Evolutionary conservation across 2,329 filamentous ascomycete species (phyloP).

Genomic region (Penicillium griseofulvum): DNA sequence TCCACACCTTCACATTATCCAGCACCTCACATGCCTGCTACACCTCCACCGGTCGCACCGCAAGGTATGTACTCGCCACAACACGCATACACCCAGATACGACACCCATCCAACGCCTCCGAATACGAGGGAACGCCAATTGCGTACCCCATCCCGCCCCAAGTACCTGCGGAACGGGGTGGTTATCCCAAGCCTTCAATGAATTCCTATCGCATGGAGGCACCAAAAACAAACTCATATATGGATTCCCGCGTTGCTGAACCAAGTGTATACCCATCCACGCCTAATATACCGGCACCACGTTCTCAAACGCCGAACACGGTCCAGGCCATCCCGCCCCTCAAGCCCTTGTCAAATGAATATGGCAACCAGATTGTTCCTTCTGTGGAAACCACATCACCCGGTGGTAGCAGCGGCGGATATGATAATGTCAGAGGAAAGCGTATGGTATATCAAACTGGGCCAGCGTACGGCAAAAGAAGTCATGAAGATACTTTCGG

Average conservation of each 20-base stretch:
- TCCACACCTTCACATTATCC: slow-evolving; percentile 43
- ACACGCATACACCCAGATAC: slow-evolving; percentile 32
- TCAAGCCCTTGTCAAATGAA: slow-evolving; percentile 36
- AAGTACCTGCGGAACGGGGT: slow-evolving; percentile 20
- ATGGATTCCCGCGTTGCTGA: slow-evolving; percentile 39
- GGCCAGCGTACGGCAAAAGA: slow-evolving; percentile 31
- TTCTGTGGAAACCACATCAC: slow-evolving; percentile 23
- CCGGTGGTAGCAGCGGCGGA: slow-evolving; percentile 17
- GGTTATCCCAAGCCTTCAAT: slow-evolving; percentile 30
- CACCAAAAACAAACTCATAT: slow-evolving; percentile 30
- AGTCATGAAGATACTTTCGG: slow-evolving; percentile 41
- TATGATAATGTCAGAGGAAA: slow-evolving; percentile 27
- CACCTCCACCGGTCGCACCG: slow-evolving; percentile 41
- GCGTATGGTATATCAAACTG: slow-evolving; percentile 34
- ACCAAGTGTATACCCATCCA: slow-evolving; percentile 42
- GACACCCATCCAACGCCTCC: slow-evolving; percentile 32
- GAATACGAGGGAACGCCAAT: slow-evolving; percentile 32
- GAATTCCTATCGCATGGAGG: slow-evolving; percentile 31
- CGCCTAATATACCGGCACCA: slow-evolving; percentile 25
- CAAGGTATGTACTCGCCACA: slow-evolving; percentile 36
- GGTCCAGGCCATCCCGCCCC: slow-evolving; percentile 33
- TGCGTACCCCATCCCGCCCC: slow-evolving; percentile 23
- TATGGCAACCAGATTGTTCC: slow-evolving; percentile 21
- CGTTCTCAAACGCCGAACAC: slow-evolving; percentile 28
- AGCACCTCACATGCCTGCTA: slow-evolving; percentile 42